phyloP scores from a whole-genome alignment of 2,329 filamentous ascomycete genomes.

The Colletotrichum eremochloae region DNA sequence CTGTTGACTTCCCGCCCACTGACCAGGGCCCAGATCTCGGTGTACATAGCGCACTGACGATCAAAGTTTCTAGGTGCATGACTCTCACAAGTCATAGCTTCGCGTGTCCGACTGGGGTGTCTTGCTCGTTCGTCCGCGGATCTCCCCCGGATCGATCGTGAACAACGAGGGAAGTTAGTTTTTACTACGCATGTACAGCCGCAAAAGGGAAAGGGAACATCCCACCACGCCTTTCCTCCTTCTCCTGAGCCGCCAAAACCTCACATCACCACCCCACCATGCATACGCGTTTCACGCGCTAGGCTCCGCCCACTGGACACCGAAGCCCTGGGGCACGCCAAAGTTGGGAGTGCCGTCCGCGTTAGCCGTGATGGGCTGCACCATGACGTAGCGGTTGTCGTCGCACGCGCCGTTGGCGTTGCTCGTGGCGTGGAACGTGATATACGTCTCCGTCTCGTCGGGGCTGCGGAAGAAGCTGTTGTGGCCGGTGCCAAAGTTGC shows the following conservation, averaged over 20 bases:
- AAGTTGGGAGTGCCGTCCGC: conserved; percentile 66
- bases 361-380: conserved; percentile 64
- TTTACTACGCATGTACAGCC: background rate
- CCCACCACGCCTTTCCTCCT: background rate
- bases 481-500: conserved; percentile 69
- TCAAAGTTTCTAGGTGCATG: background rate
- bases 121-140: background rate
- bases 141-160: background rate
- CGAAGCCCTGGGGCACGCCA: conserved; percentile 51
- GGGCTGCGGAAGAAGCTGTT: conserved; percentile 71
- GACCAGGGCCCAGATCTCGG: background rate
- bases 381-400: conserved; percentile 66
- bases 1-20: background rate
- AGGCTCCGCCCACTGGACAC: conserved; percentile 45
- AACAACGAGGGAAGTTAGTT: no score
- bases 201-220: no score
- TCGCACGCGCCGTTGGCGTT: conserved; percentile 65
- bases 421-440: conserved; percentile 67
- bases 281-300: conserved; percentile 1
- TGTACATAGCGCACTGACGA: background rate
- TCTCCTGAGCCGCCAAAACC: no score
- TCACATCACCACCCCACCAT: background rate
- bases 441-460: conserved; percentile 67
- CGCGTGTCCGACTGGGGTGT: background rate
- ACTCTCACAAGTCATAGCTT: conserved; percentile 4